Evolutionary conservation across 2,329 filamentous ascomycete species (phyloP).

Genomic region (Microdochium paspali): DNA sequence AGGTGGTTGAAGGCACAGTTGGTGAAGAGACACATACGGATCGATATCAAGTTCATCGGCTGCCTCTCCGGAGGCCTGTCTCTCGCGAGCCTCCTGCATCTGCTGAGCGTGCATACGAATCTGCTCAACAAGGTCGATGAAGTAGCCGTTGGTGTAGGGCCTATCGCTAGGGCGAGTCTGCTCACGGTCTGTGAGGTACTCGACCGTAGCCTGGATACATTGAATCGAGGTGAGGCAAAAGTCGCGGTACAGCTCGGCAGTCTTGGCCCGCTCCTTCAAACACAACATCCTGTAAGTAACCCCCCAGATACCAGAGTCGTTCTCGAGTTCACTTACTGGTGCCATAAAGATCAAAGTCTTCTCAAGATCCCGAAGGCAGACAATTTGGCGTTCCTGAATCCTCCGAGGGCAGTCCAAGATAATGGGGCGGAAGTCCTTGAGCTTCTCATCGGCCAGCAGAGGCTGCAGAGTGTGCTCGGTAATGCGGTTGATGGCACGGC

Average conservation of each 20-base stretch:
- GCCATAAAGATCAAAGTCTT: conserved; percentile 87
- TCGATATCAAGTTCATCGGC: conserved; percentile 49
- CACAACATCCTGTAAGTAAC: conserved; percentile 61
- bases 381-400: conserved; percentile 77
- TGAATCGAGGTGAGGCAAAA: conserved; percentile 88
- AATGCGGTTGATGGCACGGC: conserved; percentile 66
- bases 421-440: conserved; percentile 75
- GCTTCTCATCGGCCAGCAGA: conserved; percentile 60
- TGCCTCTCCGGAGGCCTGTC: conserved; percentile 39
- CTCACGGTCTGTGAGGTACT: conserved; percentile 77
- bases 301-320: conserved; percentile 48
- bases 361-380: conserved; percentile 86
- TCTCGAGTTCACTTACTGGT: conserved; percentile 68
- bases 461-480: conserved; percentile 71
- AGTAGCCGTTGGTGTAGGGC: conserved; percentile 93
- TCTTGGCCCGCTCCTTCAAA: conserved; percentile 69
- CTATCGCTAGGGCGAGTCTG: conserved; percentile 76
- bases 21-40: conserved; percentile 33
- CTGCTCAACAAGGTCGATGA: conserved; percentile 92
- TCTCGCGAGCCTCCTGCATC: conserved; percentile 65
- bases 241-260: conserved; percentile 62
- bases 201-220: conserved; percentile 83
- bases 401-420: conserved; percentile 69
- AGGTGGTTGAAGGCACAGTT: conserved; percentile 1
- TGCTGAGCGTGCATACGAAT: conserved; percentile 83